Evolutionary conservation across 2,329 filamentous ascomycete genomes (phyloP), one percentile per base, ranked within the genome.

Genomic region (Botrytis medusae): DNA sequence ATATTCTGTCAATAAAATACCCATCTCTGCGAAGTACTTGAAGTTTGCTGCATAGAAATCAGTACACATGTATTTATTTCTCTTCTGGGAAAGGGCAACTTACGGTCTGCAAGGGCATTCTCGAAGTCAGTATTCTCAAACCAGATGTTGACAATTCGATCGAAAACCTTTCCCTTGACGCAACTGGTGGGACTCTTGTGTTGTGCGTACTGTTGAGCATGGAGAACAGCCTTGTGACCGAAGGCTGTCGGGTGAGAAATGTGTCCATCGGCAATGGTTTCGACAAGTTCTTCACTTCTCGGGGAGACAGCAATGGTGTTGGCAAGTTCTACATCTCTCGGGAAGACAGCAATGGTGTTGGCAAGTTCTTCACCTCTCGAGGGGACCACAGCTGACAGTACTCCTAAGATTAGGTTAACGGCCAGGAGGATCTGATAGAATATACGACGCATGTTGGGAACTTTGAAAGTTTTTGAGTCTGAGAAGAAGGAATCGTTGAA

Each of bases 61-160:
- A 81, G 64, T 78, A 74, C 68, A 81, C 72, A 63, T 81, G 80
- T 16, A 42, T 59, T 40, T 37, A 46, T 48, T 9, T 32, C 25
- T 59, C 29, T 60, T n/a, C 22, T 14, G 63, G n/a, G 37, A 34
- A 68, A 18, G 63, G n/a, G n/a, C 51, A 67, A 83, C 87, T 79
- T 79, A 88, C 87, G 86, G 80, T 94, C 91, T 25, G 85, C 87
- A 54, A 84, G 84, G 2, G 92, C 89, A 78, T 90, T 87, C 70
- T 88, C 86, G 76, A 88, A 94, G 81, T 90, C 86, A 67, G 90
- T 92, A 81, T 95, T 95, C 84, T 95, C 93, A 65, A 94, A 86
- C 90, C 91, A 95, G 81, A 95, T 89, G 5, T n/a, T 73, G 90
- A 87, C 72, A 89, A 89, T 75, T 93, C 92, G 89, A 80, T 94